A percentile compares a stretch with the other conserved stretches of the same genome.
phyloP scores from a whole-genome alignment of 192 early-diverging fungal genomes.

The Mortierella claussenii region DNA sequence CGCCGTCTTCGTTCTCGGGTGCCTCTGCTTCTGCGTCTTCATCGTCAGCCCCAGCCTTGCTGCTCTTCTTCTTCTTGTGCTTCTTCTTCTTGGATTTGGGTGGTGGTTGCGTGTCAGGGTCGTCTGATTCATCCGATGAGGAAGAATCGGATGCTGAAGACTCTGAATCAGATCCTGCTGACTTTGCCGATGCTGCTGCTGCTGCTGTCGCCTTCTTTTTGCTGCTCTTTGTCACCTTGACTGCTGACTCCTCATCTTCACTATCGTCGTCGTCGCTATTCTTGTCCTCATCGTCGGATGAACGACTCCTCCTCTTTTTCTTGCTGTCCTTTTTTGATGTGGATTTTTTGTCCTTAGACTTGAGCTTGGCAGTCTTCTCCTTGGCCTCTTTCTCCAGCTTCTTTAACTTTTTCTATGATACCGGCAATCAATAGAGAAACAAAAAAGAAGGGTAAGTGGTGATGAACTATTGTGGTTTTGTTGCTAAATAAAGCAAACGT shows the following conservation, averaged over 20 bases:
- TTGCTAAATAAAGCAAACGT: too few species aligned
- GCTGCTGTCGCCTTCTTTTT: conserved; percentile 32
- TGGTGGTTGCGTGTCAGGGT: conserved; percentile 50
- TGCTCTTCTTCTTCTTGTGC: conserved; percentile 57
- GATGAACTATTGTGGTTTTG: too few species aligned
- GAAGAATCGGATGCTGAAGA: conserved; percentile 52
- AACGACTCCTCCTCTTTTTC: conserved; percentile 3
- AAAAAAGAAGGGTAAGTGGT: too few species aligned
- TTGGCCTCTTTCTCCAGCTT: conserved; percentile 11
- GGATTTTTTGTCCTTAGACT: background rate
- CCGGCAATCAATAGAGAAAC: too few species aligned
- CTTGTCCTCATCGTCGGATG: conserved; percentile 6
- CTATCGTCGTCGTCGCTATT: conserved; percentile 23
- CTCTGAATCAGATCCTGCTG: conserved; percentile 13
- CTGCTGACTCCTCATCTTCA: conserved; percentile 49
- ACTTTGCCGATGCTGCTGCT: background rate
- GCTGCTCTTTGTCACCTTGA: conserved; percentile 56
- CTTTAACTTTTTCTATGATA: conserved; percentile 47
- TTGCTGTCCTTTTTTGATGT: conserved; percentile 27
- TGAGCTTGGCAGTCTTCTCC: conserved; percentile 17
- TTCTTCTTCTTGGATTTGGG: conserved; percentile 55
- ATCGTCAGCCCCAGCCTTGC: conserved; percentile 38
- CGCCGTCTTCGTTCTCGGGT: conserved; percentile 36
- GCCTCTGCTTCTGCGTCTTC: conserved; percentile 31
- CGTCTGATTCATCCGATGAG: conserved; percentile 40